These are phyloP conservation scores for Blastobotrys malaysiensis DNA, from an alignment of 1,139 yeast species.

Conservation along the genomic window DNA sequence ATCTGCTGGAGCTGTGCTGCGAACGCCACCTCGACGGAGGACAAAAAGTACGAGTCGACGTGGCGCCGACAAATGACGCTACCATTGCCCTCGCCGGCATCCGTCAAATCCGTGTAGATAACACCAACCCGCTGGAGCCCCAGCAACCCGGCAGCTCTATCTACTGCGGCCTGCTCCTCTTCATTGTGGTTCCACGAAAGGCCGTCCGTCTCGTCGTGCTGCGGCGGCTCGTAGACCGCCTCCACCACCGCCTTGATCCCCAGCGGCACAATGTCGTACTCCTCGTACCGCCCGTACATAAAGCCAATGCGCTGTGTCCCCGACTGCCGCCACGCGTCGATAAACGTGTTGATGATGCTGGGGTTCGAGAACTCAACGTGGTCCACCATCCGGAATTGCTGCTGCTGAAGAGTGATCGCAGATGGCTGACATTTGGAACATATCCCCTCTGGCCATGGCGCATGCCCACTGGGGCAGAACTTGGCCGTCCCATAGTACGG, in stretches of 20 bases:
- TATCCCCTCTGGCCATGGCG: conserved; percentile 90
- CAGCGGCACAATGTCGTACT: conserved; percentile 76
- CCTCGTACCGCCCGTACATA: conserved; percentile 74
- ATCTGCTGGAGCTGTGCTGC: conserved; percentile 72
- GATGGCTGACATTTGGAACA: conserved; percentile 98
- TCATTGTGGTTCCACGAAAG: conserved; percentile 58
- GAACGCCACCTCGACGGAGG: conserved; percentile 80
- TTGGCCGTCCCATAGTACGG: conserved; percentile 62
- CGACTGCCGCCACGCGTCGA: conserved; percentile 84
- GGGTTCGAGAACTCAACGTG: conserved; percentile 87
- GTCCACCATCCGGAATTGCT: conserved; percentile 91
- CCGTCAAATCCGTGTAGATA: conserved; percentile 84
- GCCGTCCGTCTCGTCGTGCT: conserved; percentile 81
- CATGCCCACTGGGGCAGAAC: conserved; percentile 73
- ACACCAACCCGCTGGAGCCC: conserved; percentile 76
- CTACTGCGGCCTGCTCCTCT: conserved; percentile 39
- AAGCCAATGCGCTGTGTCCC: conserved; percentile 86
- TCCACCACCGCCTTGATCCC: conserved; percentile 94
- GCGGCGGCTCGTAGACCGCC: conserved; percentile 91
- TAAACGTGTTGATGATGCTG: conserved; percentile 68
- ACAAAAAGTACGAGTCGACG: conserved; percentile 80
- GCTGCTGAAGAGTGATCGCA: conserved; percentile 87
- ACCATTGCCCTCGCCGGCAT: conserved; percentile 82
- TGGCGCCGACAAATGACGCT: conserved; percentile 90
- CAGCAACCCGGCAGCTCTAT: conserved; percentile 51